phyloP scores from a whole-genome alignment of 768 basidiomycete species.

The Pleurotus eryngii region DNA sequence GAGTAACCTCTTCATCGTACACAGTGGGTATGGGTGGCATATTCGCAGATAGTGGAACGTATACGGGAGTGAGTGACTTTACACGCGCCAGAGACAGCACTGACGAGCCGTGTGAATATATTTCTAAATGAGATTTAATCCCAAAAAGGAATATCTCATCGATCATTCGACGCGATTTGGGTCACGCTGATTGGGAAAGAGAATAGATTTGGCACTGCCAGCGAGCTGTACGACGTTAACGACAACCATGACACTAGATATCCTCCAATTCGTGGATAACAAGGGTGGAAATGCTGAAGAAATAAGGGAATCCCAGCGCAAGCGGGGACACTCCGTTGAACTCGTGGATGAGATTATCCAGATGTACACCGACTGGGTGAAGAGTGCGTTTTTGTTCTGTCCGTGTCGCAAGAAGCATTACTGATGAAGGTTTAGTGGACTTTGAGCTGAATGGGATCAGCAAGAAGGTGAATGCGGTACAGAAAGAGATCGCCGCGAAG shows the following conservation, averaged over 20 bases:
- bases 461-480: constrained; percentile 84
- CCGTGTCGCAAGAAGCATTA: neutral
- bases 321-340: constrained; percentile 85
- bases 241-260: constrained; percentile 74
- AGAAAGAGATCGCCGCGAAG: constrained; percentile 93
- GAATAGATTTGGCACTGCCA: too few species aligned
- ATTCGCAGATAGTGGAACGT: neutral
- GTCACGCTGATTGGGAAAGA: too few species aligned
- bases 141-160: too few species aligned
- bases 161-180: too few species aligned
- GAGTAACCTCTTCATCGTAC: constrained; percentile 47
- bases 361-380: constrained; percentile 92
- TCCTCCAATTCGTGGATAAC: constrained; percentile 74
- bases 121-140: too few species aligned
- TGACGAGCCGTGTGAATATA: too few species aligned
- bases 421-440: constrained; percentile 58
- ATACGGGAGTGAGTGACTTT: too few species aligned
- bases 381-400: constrained; percentile 57
- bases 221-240: neutral
- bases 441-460: constrained; percentile 75
- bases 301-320: constrained; percentile 89
- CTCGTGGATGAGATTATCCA: constrained; percentile 91
- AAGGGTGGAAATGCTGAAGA: constrained; percentile 91
- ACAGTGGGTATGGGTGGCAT: constrained; percentile 66
- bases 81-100: too few species aligned